Percentiles rank a stretch among this genome's conserved stretches.
These are phyloP conservation scores for Byssochlamys sp. DNA, from an alignment of 2,329 filamentous ascomycete species.

Conservation along the genomic window DNA sequence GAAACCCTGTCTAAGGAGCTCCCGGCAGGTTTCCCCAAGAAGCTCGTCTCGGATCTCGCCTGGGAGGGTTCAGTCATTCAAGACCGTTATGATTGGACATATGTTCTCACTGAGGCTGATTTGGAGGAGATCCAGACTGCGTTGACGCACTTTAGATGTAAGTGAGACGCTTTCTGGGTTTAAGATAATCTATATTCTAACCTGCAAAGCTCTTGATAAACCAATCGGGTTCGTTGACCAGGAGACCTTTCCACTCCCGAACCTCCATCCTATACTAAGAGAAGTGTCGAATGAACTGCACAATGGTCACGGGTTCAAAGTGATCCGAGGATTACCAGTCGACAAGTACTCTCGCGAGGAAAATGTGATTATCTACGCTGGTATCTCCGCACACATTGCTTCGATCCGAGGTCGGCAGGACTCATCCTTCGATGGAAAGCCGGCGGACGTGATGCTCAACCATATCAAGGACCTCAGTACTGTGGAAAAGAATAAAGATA, in stretches of 20 bases:
- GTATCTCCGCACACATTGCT: constrained; percentile 36
- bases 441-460: constrained; percentile 42
- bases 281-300: constrained; percentile 30
- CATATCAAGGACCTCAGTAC: constrained; percentile 54
- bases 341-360: constrained; percentile 27
- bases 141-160: constrained; percentile 34
- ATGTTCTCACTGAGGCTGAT: constrained; percentile 26
- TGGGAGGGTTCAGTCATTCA: constrained; percentile 38
- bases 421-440: constrained; percentile 17
- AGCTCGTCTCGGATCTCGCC: constrained; percentile 35
- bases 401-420: constrained; percentile 34
- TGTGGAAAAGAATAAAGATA: constrained; percentile 14
- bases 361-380: constrained; percentile 35
- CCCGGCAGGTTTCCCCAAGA: constrained; percentile 33
- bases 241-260: constrained; percentile 37
- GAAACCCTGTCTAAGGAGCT: constrained; percentile 15
- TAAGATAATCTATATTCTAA: neutral
- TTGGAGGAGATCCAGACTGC: constrained; percentile 36
- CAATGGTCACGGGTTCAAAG: constrained; percentile 35
- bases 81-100: constrained; percentile 32
- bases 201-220: constrained; percentile 17
- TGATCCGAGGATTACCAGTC: constrained; percentile 35
- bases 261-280: constrained; percentile 22
- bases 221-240: constrained; percentile 34
- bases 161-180: neutral